Percentiles rank a stretch among this genome's conserved stretches.
Conservation (phyloP, 129 eudicot genomes). For the Flaveria linearis region DNA sequence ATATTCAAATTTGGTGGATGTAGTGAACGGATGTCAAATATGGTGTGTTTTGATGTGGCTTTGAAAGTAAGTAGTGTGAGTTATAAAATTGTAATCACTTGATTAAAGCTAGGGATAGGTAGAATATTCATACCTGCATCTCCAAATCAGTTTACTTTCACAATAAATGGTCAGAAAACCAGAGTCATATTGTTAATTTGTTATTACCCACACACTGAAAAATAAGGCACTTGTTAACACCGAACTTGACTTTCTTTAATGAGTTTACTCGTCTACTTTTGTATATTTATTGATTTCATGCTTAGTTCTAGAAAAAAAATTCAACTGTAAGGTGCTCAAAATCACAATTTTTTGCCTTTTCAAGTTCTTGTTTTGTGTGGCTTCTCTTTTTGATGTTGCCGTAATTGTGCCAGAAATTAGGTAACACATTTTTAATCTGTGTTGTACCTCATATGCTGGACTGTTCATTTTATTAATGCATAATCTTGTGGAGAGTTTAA, state of each 20-base stretch:
- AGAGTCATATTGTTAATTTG: no score
- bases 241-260: background rate
- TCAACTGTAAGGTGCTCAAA: background rate
- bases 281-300: background rate
- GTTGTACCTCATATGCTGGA: conserved; percentile 20
- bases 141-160: no score
- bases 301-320: background rate
- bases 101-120: no score
- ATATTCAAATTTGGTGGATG: background rate
- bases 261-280: background rate
- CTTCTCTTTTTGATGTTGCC: no score
- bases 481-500: background rate
- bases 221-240: no score
- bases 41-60: background rate
- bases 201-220: no score
- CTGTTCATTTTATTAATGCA: background rate
- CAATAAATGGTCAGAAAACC: no score
- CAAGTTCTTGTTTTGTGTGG: no score
- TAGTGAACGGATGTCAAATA: background rate
- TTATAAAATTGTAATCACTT: no score
- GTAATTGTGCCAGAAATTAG: background rate
- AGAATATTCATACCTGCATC: no score
- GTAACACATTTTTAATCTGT: background rate
- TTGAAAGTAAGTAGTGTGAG: background rate
- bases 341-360: no score